Base-by-base conservation (phyloP, 306 rosid genomes). In the Trifolium dubium region DNA sequence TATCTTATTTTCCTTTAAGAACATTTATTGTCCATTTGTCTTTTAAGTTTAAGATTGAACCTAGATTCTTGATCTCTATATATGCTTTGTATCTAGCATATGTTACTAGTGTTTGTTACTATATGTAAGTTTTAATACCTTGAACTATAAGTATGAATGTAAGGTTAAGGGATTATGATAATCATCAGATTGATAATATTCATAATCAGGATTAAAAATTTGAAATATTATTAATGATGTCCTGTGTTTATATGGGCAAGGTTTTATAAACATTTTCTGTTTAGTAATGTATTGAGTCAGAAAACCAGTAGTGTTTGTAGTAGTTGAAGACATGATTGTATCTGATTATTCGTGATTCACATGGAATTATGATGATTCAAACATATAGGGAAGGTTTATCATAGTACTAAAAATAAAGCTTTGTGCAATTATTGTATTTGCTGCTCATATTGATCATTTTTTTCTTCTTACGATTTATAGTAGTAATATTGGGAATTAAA, bases 301-400 rank as follows among this genome's bases (percentile, higher is more conserved):
- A 19, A 39, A 37, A 56, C 3, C 61, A 54, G 18, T 41, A 14
- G 18, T 55, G 62, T 56, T 32, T 34, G 35, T 44, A 43, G 56
- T 30, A 10, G 8, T 51, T 41, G 19, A 71, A 23, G 77, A 44
- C 44, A 2, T 15, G 64, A 55, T 55, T 55, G 61, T 23, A 28
- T 65, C 58, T 28, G 10, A 50, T 13, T 65, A 54, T n/a, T 54
- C 28, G 47, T 66, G 59, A 68, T 40, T 75, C 23, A 7, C 46
- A 30, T 34, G 37, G 6, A 34, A 34, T 34, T 6, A 34, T 4
- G 7, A 34, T 5, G 37, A 34, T 34, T 34, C 37, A 34, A 34
- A 34, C 37, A 34, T 34, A 34, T 34, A 34, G 37, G 37, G 37
- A 34, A 34, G 37, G 37, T 34, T 34, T 34, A 34, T 34, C 5